phyloP scores from a whole-genome alignment of 192 early-diverging fungal genomes.

The Coemansia sp. region DNA sequence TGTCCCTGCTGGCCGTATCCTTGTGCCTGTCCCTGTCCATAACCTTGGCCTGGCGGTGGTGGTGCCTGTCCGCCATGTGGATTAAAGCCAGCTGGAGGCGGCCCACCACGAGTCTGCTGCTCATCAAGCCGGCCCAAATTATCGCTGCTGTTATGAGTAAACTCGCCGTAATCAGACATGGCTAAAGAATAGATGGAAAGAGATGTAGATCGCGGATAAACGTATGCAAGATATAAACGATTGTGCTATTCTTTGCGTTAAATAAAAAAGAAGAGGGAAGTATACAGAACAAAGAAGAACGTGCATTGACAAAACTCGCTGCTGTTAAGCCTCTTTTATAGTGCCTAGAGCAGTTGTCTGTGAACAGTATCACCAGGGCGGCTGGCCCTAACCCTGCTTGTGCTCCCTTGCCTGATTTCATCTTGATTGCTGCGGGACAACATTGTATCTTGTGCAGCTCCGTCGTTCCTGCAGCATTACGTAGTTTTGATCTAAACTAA shows the following conservation, averaged over 20 bases:
- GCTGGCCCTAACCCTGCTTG: slow-evolving; percentile 6
- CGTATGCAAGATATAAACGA: neutral
- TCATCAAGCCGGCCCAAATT: neutral
- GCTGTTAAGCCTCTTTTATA: neutral
- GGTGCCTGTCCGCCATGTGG: neutral
- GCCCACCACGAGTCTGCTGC: slow-evolving; percentile 4
- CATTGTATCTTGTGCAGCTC: neutral
- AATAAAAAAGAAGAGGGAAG: neutral
- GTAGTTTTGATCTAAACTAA: neutral
- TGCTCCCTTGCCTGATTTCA: neutral
- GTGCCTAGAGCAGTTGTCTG: neutral
- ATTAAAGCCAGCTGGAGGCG: slow-evolving; percentile 4
- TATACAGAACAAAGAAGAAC: neutral
- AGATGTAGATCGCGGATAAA: neutral
- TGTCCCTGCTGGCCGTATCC: neutral
- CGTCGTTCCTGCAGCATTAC: neutral
- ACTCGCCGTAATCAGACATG: slow-evolving; percentile 22
- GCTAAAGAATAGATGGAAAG: neutral
- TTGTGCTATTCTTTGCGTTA: neutral
- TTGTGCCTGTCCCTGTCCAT: neutral
- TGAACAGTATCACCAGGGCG: neutral
- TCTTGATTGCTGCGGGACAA: neutral
- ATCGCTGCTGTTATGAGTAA: slow-evolving; percentile 2
- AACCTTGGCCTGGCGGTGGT: neutral
- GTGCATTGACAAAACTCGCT: neutral